Conservation (phyloP, 2,329 filamentous ascomycete genomes). For the Trichophaea hybrida region DNA sequence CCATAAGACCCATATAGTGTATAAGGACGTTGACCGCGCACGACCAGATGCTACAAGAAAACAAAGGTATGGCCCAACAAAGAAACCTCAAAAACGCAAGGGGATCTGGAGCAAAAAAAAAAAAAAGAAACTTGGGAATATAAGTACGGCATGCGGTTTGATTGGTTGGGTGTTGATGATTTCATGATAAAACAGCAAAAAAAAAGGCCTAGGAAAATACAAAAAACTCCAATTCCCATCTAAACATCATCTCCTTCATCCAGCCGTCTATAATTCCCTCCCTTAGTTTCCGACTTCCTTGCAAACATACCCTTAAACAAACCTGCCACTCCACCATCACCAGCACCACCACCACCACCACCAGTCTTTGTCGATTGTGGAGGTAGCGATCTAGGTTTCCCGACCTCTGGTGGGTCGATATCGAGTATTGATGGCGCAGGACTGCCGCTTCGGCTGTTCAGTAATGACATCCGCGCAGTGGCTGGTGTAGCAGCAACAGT, state of each 20-base stretch:
- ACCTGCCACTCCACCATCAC: slow-evolving; percentile 46
- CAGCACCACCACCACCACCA: no score
- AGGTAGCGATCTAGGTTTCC: slow-evolving; percentile 27
- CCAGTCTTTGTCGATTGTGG: slow-evolving; percentile 22
- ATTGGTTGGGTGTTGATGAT: not conserved
- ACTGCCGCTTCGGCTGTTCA: slow-evolving; percentile 42
- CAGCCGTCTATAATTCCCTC: slow-evolving; percentile 33
- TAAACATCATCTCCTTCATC: slow-evolving; percentile 25
- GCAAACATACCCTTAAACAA: slow-evolving; percentile 57
- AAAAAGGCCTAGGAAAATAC: not conserved
- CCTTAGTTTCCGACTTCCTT: slow-evolving; percentile 36
- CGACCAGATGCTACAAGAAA: not conserved
- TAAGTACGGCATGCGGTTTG: not conserved
- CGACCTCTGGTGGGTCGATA: slow-evolving; percentile 56
- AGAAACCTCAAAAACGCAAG: slow-evolving; percentile 4
- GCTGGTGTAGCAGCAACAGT: slow-evolving; percentile 29
- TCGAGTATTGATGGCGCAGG: slow-evolving; percentile 63
- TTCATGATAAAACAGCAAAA: not conserved
- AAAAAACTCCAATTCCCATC: slow-evolving; percentile 5
- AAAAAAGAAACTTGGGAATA: not conserved
- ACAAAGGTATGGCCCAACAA: slow-evolving; percentile 3
- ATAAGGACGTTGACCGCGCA: not conserved
- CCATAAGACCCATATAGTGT: not conserved
- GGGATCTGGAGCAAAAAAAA: not conserved
- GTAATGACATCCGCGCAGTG: slow-evolving; percentile 28